Percentiles rank a stretch among this genome's conserved stretches.
phyloP scores from a whole-genome alignment of 75 land plant genomes.

The Larix kaempferi region DNA sequence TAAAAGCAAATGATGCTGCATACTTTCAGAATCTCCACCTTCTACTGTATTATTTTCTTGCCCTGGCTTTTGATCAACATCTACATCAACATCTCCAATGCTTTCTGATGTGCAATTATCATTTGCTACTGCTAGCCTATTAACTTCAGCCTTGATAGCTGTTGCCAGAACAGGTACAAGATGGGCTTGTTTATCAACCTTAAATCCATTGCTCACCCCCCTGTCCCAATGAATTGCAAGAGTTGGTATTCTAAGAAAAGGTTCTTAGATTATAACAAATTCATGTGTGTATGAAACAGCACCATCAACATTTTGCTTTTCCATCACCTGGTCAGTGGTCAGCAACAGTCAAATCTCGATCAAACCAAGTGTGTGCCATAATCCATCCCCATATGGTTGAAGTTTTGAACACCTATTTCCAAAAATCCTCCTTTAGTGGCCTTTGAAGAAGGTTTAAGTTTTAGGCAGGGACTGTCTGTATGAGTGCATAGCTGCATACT shows the following conservation, averaged over 20 bases:
- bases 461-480: too few species aligned
- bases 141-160: constrained; percentile 77
- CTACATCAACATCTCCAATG: constrained; percentile 13
- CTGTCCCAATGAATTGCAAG: constrained; percentile 95
- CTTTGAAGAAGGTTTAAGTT: constrained; percentile 18
- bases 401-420: constrained; percentile 66
- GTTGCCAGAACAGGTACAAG: constrained; percentile 89
- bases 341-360: constrained; percentile 89
- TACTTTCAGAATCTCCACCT: constrained; percentile 11
- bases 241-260: constrained; percentile 88
- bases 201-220: constrained; percentile 80
- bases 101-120: neutral
- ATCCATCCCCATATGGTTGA: constrained; percentile 88
- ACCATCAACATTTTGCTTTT: constrained; percentile 50
- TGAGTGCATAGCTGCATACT: too few species aligned
- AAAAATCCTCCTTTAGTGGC: constrained; percentile 82
- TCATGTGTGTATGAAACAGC: constrained; percentile 53
- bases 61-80: constrained; percentile 6
- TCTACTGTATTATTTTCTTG: constrained; percentile 10
- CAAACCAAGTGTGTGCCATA: constrained; percentile 99
- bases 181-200: constrained; percentile 80
- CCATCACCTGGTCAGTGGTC: constrained; percentile 83
- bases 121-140: constrained; percentile 40
- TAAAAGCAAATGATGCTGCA: constrained; percentile 54
- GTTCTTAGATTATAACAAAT: constrained; percentile 78